Evolutionary conservation across 805 yeast species (phyloP), one percentile per base, ranked within the genome.

Genomic region (Ogataea philodendri): DNA sequence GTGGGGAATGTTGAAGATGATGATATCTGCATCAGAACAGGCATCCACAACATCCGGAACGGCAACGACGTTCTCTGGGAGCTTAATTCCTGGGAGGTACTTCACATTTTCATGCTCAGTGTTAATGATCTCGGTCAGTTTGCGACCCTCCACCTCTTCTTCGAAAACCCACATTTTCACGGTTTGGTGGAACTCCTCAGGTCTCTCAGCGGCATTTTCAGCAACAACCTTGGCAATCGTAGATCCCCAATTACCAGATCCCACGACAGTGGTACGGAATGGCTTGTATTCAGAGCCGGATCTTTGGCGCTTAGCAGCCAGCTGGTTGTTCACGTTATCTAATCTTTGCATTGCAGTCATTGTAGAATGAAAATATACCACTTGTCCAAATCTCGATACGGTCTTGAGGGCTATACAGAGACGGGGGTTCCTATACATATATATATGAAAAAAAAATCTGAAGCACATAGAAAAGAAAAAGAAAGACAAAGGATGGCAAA

Each of bases 191-290:
- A 93, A 93, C 54, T 85, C 65, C 23, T 77, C 71, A 24, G 89
- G 81, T 63, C 86, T 75, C 45, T 75, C 76, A 13, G 70, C 71
- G 26, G 89, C 70, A 62, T 88, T 89, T 64, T 93, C 97, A 23
- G 97, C 88, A 17, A 88, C 81, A 28, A 90, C 87, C 62, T 93
- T 90, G 45, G 97, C 97, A 37, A 93, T 88, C 13, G 97, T 90
- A 23, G 96, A 87, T 47, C 98, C 98, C 86, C 98, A 90, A 66
- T 90, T 90, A 59, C 97, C 98, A 19, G 97, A 88, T 26, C 98
- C 98, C 47, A 93, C 80, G 37, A 88, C 86, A 25, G 88, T 70
- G 26, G 81, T 72, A 53, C 69, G 74, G 65, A 68, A 78, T 15
- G 64, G 66, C 16, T 30, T 49, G 28, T 9, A 17, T 16, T 39